Base-by-base conservation (phyloP, 805 yeast species). In the Lipomyces orientalis region DNA sequence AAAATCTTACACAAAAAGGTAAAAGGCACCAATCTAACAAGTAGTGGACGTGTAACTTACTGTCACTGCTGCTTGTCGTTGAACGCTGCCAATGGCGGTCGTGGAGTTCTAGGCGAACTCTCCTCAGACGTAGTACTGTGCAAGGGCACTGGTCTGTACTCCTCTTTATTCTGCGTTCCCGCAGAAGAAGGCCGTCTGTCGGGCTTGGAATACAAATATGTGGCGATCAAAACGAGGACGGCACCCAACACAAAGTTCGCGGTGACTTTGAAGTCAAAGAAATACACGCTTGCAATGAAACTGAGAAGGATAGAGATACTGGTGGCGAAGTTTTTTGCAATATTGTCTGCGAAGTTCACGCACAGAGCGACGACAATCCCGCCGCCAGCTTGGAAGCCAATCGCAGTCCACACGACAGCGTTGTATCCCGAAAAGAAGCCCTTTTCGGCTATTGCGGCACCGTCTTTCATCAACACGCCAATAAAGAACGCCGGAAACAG, bases 321-420 rank as follows among this genome's bases (percentile, higher is more conserved):
- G 9, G 82, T 80, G 16, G 82, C 82, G 70, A 80, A 80, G 74
- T 80, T 80, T 73, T 80, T 80, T 63, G 81, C 80, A 61, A 80
- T 80, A 68, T 79, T 80, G 72, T 80, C 83, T 34, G 83, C 83
- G 65, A 76, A 80, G 64, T 80, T 80, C 67, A 80, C 83, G 61
- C 81, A 80, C 34, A 80, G 68, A 2, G 83, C 83, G 5, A 80
- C 83, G 8, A 80, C 74, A 59, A 80, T 78, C 7, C 83, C 83
- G 8, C 83, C 83, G 35, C 77, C 58, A 0, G 83, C 83, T 71
- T 80, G 83, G 57, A 79, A 73, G 1, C 76, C 62, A 52, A 80
- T 79, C 34, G 81, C 81, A 10, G 74, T 68, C 76, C 77, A 74
- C n/a, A 81, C 82, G n/a, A 79, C 77, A 8, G 67, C 55, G 64